Percentiles rank a stretch among this genome's conserved stretches.
phyloP scores from a whole-genome alignment of 208 protist genomes.

The Naegleria fowleri region DNA sequence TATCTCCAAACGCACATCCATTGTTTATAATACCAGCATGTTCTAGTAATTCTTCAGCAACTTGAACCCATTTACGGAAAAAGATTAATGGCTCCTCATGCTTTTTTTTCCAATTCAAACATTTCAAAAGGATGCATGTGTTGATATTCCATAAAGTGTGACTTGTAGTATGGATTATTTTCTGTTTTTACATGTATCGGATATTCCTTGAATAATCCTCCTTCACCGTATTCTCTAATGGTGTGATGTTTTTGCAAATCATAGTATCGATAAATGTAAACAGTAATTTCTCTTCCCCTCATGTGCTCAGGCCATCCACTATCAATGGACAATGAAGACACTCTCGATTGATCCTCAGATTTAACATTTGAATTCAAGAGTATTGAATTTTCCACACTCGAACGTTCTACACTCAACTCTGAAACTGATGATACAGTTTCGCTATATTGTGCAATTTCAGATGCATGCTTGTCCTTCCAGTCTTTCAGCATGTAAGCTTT shows the following conservation, averaged over 20 bases:
- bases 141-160: neutral
- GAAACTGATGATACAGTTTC: neutral
- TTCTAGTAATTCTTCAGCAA: neutral
- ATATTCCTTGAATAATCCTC: neutral
- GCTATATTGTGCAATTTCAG: neutral
- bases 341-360: neutral
- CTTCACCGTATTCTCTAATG: neutral
- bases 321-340: neutral
- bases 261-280: slow-evolving; percentile 16
- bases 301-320: slow-evolving; percentile 6
- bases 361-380: neutral
- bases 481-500: neutral
- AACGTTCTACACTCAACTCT: neutral
- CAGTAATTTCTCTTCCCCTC: slow-evolving; percentile 4
- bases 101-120: neutral
- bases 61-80: neutral
- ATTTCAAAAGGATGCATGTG: neutral
- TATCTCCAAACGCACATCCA: neutral
- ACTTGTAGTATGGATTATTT: neutral
- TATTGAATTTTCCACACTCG: neutral
- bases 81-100: neutral
- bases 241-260: neutral
- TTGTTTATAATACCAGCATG: neutral
- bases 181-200: neutral
- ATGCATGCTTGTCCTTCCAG: neutral